Evolutionary conservation across 2,329 filamentous ascomycete genomes (phyloP), one percentile per base, ranked within the genome.

Genomic region (Clonostachys sp.): DNA sequence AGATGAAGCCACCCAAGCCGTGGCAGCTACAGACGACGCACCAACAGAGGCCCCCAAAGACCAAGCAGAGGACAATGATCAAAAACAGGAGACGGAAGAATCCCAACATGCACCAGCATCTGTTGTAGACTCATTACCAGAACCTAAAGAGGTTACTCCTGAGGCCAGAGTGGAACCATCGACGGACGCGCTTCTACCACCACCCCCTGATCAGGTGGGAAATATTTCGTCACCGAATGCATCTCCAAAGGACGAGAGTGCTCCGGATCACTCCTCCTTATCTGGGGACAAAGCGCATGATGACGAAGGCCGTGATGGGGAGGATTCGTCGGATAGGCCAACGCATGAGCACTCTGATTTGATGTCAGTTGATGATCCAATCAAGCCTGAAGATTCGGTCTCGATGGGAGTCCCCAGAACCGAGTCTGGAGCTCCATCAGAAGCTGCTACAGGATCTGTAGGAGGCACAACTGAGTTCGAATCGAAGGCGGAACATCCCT

Each of bases 161-260:
- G 48, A 51, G 14, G 49, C 41, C 36, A 4, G 24, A 24, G 5
- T 5, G n/a, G 14, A 2, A 33, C 44, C 6, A 24, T 47, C 12
- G 50, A 53, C 24, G 9, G 50, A 53, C 24, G 44, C 62, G 6
- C 46, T 68, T 13, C 50, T 68, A 1, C 67, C 64, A 10, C 66
- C 66, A 8, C 67, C 67, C 1, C 65, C 60, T 0, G 67, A 70
- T 20, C 63, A 70, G 50, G 67, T 70, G 10, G 67, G 67, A 30
- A 70, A 70, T 14, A 70, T 70, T 33, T 48, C 50, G 10, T 50
- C 46, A 55, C 61, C 12, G 62, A 46, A 46, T 17, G 44, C 48
- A 9, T 50, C 62, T 6, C 65, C 67, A 5, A 61, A 57, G 45
- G 52, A 57, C 14, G 62, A 64, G 4, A 57, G 60, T 4, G 50